A percentile compares a stretch with the other conserved stretches of the same genome.
Evolutionary conservation across 2,329 filamentous ascomycete species (phyloP).

Genomic region (Hymenoscyphus fructigenus): DNA sequence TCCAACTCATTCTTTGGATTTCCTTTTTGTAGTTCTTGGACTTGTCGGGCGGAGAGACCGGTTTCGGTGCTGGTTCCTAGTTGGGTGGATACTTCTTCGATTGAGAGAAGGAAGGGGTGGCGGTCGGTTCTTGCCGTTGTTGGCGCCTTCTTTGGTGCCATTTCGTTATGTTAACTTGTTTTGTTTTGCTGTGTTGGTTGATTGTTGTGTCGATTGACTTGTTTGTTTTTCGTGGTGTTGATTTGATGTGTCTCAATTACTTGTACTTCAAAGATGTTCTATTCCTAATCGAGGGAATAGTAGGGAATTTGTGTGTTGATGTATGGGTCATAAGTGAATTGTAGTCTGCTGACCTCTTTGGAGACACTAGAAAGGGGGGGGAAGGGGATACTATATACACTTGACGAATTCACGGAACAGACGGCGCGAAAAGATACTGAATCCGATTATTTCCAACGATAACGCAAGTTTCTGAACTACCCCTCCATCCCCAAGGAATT

Average conservation of each 20-base stretch:
- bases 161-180: constrained; percentile 8
- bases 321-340: constrained; percentile 12
- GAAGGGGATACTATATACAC: neutral
- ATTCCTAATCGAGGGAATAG: constrained; percentile 37
- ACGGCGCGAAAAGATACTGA: neutral
- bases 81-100: constrained; percentile 60
- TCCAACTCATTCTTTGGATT: constrained; percentile 71
- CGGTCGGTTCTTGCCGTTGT: constrained; percentile 31
- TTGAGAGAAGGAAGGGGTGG: constrained; percentile 61
- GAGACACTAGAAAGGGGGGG: neutral
- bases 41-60: constrained; percentile 62
- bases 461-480: neutral
- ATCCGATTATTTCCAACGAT: neutral
- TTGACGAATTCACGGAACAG: neutral
- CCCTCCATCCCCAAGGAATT: neutral
- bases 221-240: neutral
- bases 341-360: neutral
- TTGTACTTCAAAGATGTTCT: constrained; percentile 18
- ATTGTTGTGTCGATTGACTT: neutral
- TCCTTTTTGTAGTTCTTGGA: constrained; percentile 55
- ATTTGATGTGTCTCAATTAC: neutral
- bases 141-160: constrained; percentile 23
- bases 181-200: neutral
- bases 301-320: constrained; percentile 27
- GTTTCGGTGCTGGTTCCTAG: constrained; percentile 64